These are phyloP conservation scores for Aspergillus hancockii DNA, from an alignment of 495 filamentous ascomycete species.

Conservation along the genomic window DNA sequence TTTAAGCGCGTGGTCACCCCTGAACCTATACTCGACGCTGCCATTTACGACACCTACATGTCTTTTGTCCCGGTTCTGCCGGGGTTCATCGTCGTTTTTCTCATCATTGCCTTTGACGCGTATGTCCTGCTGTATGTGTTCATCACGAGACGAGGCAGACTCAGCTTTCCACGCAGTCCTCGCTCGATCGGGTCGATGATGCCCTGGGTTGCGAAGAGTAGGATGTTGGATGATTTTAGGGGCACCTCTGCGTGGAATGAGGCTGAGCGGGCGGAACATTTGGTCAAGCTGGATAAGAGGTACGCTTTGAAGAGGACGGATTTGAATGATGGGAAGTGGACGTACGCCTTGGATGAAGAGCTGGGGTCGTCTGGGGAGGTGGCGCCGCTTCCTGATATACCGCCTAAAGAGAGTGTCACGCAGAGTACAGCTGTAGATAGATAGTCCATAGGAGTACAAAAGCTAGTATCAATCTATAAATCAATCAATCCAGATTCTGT, in stretches of 20 bases:
- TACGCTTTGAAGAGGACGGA: slow-evolving; percentile 4
- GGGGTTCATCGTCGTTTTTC: slow-evolving; percentile 5
- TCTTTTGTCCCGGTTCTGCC: neutral
- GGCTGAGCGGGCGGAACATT: slow-evolving; percentile 4
- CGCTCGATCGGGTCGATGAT: slow-evolving; percentile 12
- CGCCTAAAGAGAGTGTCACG: neutral
- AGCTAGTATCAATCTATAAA: no score
- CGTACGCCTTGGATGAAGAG: slow-evolving; percentile 9
- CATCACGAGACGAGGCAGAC: slow-evolving; percentile 4
- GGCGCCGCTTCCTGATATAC: neutral
- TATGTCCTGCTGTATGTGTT: slow-evolving; percentile 9
- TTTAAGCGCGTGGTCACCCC: neutral
- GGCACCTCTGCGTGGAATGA: slow-evolving; percentile 8
- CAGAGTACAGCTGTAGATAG: neutral
- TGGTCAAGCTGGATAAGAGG: slow-evolving; percentile 5
- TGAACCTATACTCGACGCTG: neutral
- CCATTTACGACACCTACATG: slow-evolving; percentile 5
- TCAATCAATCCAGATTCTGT: no score
- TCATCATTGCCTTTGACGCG: slow-evolving; percentile 5
- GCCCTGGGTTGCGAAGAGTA: slow-evolving; percentile 6
- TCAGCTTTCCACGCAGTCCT: slow-evolving; percentile 10
- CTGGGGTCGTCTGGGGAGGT: neutral
- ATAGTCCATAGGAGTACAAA: neutral
- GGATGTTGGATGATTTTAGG: slow-evolving; percentile 8
- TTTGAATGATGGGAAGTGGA: slow-evolving; percentile 5